Percentiles rank a stretch among this genome's conserved stretches.
Evolutionary conservation across 2,329 filamentous ascomycete species (phyloP).

Genomic region (Alternaria sp.): DNA sequence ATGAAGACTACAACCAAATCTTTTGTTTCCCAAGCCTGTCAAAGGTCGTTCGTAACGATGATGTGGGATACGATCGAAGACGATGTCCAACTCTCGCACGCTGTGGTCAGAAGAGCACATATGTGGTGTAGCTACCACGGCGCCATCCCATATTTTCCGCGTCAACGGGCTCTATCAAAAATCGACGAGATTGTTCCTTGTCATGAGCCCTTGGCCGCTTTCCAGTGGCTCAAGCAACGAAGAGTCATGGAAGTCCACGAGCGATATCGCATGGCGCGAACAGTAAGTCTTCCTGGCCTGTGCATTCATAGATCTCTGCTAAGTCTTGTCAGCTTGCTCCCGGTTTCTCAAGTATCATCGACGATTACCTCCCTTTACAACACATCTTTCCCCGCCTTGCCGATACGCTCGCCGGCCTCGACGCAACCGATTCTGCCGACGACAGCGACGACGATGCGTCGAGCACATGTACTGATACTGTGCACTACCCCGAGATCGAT

Average conservation of each 20-base stretch:
- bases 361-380: constrained; percentile 40
- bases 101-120: constrained; percentile 43
- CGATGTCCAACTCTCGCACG: constrained; percentile 41
- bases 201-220: constrained; percentile 45
- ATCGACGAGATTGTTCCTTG: constrained; percentile 30
- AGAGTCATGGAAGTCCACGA: constrained; percentile 48
- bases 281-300: constrained; percentile 23
- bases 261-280: constrained; percentile 37
- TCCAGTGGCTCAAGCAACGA: constrained; percentile 47
- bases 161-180: constrained; percentile 32
- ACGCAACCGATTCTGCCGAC: constrained; percentile 27
- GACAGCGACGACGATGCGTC: constrained; percentile 35
- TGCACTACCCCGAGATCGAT: constrained; percentile 43
- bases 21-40: constrained; percentile 46
- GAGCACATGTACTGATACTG: constrained; percentile 38
- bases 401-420: constrained; percentile 33
- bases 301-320: neutral
- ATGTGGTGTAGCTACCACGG: constrained; percentile 49
- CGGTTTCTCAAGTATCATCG: constrained; percentile 38
- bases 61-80: constrained; percentile 50
- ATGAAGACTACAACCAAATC: constrained; percentile 48
- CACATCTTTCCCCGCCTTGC: constrained; percentile 35
- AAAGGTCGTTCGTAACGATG: constrained; percentile 45
- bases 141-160: constrained; percentile 37
- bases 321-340: constrained; percentile 30